phyloP scores from a whole-genome alignment of 1,284 basidiomycete species.

The Cutaneotrichosporon dermatis region DNA sequence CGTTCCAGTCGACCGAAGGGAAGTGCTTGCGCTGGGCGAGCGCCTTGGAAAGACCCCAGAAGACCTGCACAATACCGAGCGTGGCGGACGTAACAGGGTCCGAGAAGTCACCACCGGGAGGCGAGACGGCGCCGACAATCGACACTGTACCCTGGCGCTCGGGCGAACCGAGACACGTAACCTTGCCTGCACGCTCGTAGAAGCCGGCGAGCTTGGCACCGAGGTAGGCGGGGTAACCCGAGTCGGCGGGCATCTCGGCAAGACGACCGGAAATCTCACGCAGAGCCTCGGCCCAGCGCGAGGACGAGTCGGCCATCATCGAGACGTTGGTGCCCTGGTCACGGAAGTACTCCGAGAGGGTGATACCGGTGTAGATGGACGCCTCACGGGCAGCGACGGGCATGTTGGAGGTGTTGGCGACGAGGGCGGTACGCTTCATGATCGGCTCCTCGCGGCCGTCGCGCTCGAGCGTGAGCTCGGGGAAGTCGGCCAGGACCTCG shows the following conservation, averaged over 20 bases:
- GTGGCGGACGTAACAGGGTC: constrained; percentile 98
- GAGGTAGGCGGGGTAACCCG: constrained; percentile 96
- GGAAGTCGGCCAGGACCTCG: constrained; percentile 97
- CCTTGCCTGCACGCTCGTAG: constrained; percentile 99
- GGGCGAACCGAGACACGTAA: constrained; percentile 86
- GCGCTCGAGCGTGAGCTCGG: constrained; percentile 84
- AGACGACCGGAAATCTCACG: constrained; percentile 99
- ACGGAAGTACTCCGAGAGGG: constrained; percentile 98
- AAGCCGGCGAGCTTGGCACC: constrained; percentile 93
- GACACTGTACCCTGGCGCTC: constrained; percentile 87
- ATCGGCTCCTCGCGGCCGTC: constrained; percentile 93
- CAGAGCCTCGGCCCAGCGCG: constrained; percentile 97
- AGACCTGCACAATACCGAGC: constrained; percentile 97
- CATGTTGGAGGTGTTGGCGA: constrained; percentile 99
- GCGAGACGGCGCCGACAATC: constrained; percentile 97
- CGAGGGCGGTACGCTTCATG: constrained; percentile 99
- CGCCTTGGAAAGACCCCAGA: constrained; percentile 54
- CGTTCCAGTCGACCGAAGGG: constrained; percentile 98
- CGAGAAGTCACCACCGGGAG: constrained; percentile 98
- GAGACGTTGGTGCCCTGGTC: constrained; percentile 97
- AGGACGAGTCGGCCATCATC: constrained; percentile 99
- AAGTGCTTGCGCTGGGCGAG: constrained; percentile 92
- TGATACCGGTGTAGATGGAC: constrained; percentile 99
- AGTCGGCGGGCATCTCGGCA: constrained; percentile 99
- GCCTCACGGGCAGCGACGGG: constrained; percentile 99